These are phyloP conservation scores for Mycosphaerella arachidis DNA, from an alignment of 2,329 filamentous ascomycete genomes.

Conservation along the genomic window DNA sequence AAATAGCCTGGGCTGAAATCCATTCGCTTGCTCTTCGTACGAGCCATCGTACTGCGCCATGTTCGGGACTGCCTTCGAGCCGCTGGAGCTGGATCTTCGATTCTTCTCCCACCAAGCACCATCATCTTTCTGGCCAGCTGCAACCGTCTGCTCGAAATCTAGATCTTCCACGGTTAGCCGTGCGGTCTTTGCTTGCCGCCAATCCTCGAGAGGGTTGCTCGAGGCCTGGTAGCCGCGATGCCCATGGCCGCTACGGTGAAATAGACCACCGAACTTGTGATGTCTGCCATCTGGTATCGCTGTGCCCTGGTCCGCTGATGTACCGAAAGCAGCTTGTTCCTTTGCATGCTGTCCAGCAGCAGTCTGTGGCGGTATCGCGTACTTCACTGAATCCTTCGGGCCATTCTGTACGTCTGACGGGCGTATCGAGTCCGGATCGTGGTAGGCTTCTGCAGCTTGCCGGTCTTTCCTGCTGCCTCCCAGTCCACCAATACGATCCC, in stretches of 20 bases:
- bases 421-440: slow-evolving; percentile 35
- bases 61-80: slow-evolving; percentile 33
- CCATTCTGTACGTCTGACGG: slow-evolving; percentile 20
- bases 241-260: slow-evolving; percentile 43
- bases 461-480: slow-evolving; percentile 26
- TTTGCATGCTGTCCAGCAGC: slow-evolving; percentile 34
- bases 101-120: slow-evolving; percentile 69
- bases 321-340: slow-evolving; percentile 40
- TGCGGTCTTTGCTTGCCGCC: slow-evolving; percentile 40
- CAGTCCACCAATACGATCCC: slow-evolving; percentile 32
- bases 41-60: slow-evolving; percentile 56
- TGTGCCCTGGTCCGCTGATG: slow-evolving; percentile 13
- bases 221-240: slow-evolving; percentile 49
- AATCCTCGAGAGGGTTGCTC: slow-evolving; percentile 57
- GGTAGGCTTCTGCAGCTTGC: slow-evolving; percentile 33
- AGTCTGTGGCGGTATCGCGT: slow-evolving; percentile 36
- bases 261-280: slow-evolving; percentile 36
- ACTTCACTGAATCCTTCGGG: slow-evolving; percentile 25
- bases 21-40: slow-evolving; percentile 61
- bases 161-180: slow-evolving; percentile 42
- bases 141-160: slow-evolving; percentile 32
- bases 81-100: slow-evolving; percentile 21
- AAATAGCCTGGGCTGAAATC: slow-evolving; percentile 78
- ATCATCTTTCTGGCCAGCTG: slow-evolving; percentile 6
- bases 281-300: slow-evolving; percentile 21